Evolutionary conservation across 78 protist species (phyloP), one percentile per base, ranked within the genome.

Genomic region (Chrysochromulina parva): DNA sequence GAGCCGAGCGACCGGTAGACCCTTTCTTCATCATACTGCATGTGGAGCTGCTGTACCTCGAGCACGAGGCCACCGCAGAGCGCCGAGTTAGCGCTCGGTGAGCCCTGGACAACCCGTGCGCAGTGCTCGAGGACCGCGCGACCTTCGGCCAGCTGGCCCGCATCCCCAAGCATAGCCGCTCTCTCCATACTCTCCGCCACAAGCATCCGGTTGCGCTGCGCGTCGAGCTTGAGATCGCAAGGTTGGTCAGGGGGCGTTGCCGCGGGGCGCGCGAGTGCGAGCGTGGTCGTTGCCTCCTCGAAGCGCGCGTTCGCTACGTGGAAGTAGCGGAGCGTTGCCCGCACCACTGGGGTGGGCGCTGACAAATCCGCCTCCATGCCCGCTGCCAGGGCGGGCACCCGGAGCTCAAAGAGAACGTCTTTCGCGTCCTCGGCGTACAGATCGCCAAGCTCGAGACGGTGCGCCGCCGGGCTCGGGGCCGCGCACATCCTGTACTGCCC

Each of bases 371-470:
- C n/a, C 84, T 0, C 1, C 38, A 17, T 14, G 55, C 24, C 0
- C 62, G 62, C 84, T 1, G 84, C 13, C 28, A 74, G 84, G 13
- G 57, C 84, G n/a, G 84, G 84, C 38, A 74, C 13, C 57, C 3
- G 17, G 9, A 74, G 0, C 19, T 6, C 13, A 0, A 48, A 6
- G 84, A 74, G 28, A 9, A 74, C 0, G 55, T 74, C 84, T 28
- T 74, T 74, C 84, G 47, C 84, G 48, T 74, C 84, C 38, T 74
- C 55, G n/a, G 84, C 84, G 84, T 74, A 74, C 26, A 74, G 5
- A 28, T 74, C 84, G n/a, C 84, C 84, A 1, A 74, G 84, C 48
- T 47, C 10, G 26, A 73, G 62, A 13, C 7, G 24, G 62, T 14
- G 7, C 7, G 62, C 7, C 62, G 24, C 62, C 7, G 62, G 62